Evolutionary conservation across 805 yeast species (phyloP), one percentile per base, ranked within the genome.

Genomic region (Wickerhamiella shivajii): DNA sequence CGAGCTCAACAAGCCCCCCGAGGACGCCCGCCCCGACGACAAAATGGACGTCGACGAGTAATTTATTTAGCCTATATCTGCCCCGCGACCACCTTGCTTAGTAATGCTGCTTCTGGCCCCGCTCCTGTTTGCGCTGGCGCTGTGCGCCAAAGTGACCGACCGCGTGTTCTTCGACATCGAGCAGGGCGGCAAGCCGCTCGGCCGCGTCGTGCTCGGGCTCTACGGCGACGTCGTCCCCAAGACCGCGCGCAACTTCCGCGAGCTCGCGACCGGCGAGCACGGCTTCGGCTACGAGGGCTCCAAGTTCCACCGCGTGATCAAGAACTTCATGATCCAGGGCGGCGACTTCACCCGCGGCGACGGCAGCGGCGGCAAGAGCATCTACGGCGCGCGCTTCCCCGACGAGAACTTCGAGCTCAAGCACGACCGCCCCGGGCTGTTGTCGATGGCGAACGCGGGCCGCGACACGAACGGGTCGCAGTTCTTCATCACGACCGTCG

Each of bases 401-500:
- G 95, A 84, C 53, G 96, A 84, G 64, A 78, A 73, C 71, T 51
- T 66, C 60, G 60, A 68, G 69, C 51, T 61, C 43, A 59, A 59
- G 55, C 64, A 60, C 47, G 71, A 63, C 51, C 67, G 74, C 57
- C 76, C 77, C 30, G 77, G 76, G 53, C 55, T 71, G 42, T 57
- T 75, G 52, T 72, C 80, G 13, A 75, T 75, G 84, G 84, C 84
- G 53, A 75, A 75, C 47, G 76, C 83, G 14, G 84, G 84, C 42
- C 56, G 63, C 42, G 69, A 61, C 51, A 61, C 66, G 45, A 84
- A 84, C 55, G 95, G 95, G 14, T 83, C 94, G 23, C 96, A 84
- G 60, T 85, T 85, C 56, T 85, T 85, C 68, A 77, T 90, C 61
- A 84, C 94, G 51, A 85, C 96, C 18, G 94, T 78, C 15, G 67